Evolutionary conservation across 768 basidiomycete species (phyloP).

Genomic region (Amanita muscaria): DNA sequence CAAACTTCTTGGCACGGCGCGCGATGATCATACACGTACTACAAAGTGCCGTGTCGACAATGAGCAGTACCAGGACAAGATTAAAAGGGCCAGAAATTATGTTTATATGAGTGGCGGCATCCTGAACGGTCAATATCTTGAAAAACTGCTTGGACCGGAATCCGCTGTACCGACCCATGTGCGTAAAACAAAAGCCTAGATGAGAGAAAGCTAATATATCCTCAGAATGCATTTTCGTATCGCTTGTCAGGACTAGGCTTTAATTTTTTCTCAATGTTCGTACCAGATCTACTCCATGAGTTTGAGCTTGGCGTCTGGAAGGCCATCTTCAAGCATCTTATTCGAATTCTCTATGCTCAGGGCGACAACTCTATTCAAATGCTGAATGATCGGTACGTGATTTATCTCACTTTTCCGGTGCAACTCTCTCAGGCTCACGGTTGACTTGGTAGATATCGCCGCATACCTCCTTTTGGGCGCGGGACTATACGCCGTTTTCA

Average conservation of each 20-base stretch:
- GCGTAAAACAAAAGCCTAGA: constrained; percentile 7
- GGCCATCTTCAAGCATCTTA: constrained; percentile 25
- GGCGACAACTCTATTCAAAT: constrained; percentile 13
- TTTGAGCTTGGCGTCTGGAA: constrained; percentile 20
- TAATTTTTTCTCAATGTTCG: constrained; percentile 24
- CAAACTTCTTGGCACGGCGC: constrained; percentile 18
- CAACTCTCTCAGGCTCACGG: neutral
- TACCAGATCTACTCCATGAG: constrained; percentile 11
- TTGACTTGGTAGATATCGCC: constrained; percentile 19
- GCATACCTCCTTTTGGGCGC: constrained; percentile 21
- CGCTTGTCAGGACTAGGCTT: constrained; percentile 13
- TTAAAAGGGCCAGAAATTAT: constrained; percentile 14
- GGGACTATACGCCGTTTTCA: constrained; percentile 28
- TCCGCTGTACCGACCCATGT: constrained; percentile 22
- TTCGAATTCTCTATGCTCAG: constrained; percentile 21
- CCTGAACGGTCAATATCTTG: constrained; percentile 16
- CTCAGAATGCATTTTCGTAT: constrained; percentile 19
- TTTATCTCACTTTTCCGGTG: no score
- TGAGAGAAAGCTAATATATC: constrained; percentile 18
- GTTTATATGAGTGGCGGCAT: constrained; percentile 16
- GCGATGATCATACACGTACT: constrained; percentile 13
- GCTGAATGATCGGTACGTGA: constrained; percentile 16
- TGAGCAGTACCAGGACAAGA: constrained; percentile 1
- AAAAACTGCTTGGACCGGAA: constrained; percentile 11
- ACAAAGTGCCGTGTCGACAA: constrained; percentile 9